Evolutionary conservation across 306 rosid genomes (phyloP), one percentile per base, ranked within the genome.

Genomic region (Corylus heterophylla): DNA sequence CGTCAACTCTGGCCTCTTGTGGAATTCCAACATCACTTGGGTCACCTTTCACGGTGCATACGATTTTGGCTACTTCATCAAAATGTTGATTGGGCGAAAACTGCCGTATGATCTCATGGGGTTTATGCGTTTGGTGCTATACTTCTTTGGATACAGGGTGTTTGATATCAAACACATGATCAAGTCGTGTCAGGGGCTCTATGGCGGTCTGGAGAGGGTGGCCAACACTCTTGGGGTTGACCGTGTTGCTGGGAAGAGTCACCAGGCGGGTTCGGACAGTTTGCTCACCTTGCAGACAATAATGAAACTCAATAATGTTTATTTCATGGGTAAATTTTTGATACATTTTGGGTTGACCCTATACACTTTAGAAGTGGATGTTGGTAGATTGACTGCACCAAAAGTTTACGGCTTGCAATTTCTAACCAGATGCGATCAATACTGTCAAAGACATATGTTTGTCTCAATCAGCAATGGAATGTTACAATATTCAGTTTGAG

Each of bases 381-480:
- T 11, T 49, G 14, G 7, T 1, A 3, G 52, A 13, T 49, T 49
- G 45, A 42, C 8, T 42, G 45, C 45, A 42, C 45, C 45, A 42
- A 42, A 31, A 31, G 35, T 31, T 31, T 31, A 31, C 35, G 35
- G 35, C 35, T 31, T 31, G 35, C 35, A 31, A 31, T 31, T 31
- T 31, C 35, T 2, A 31, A 31, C 35, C 35, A 3, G 35, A 31
- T 31, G 35, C 35, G 3, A 31, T 31, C 35, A 31, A 3, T 31
- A 31, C 35, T 31, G 2, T 31, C 35, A 31, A 3, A 31, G 2
- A 31, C 35, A 31, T 31, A 31, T 31, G 3, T 31, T 31, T 35
- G 97, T 94, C 87, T 94, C 98, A 1, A 77, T 50, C 17, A 91
- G 64, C 80, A 96, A 94, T 13, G 98, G 90, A 29, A 97, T 97